Base-by-base conservation (phyloP, 1,139 yeast species). In the Blastobotrys raffinosifermentans region DNA sequence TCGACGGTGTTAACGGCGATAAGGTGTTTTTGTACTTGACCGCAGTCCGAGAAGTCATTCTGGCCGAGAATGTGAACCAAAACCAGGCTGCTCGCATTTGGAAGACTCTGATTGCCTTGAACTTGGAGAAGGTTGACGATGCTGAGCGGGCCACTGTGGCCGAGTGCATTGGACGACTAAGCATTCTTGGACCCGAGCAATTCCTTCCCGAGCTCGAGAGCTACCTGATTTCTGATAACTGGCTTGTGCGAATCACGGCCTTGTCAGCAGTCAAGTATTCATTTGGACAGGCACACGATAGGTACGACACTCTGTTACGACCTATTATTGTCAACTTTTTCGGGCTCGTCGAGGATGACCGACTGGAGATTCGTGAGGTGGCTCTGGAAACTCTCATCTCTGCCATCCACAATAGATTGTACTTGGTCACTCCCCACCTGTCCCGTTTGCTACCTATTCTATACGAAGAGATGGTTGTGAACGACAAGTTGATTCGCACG, bases 341-440 rank as follows among this genome's bases (percentile, higher is more conserved):
- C 29, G 53, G 61, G 2, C 53, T 54, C 21, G 53, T 69, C 34
- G 56, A 60, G 27, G 60, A 58, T 35, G 35, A 45, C 17, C 51
- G 53, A 34, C 31, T 53, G 18, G 49, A 48, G 15, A 50, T 57
- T 35, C 44, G 80, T 48, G 82, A 77, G 53, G 66, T 75, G 15
- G 72, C 81, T 2, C 64, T 79, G 29, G 72, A 77, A 8, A 76
- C 81, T 11, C 58, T 81, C 35, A 70, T 77, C 10, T 70, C 83
- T 4, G 78, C 79, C 0, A 61, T 78, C 22, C 82, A 78, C 57
- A 77, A 72, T 50, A 72, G 70, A 45, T 81, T 84, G 2, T 52
- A 58, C 4, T 53, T 70, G 21, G 63, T 80, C 11, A 60, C 72
- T 8, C 72, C 77, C 2, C 65, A 68, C 37, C 58, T 78, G 44